Percentiles rank a stretch among this genome's conserved stretches.
Conservation (phyloP, 768 basidiomycete genomes). For the Mycena polygramma region DNA sequence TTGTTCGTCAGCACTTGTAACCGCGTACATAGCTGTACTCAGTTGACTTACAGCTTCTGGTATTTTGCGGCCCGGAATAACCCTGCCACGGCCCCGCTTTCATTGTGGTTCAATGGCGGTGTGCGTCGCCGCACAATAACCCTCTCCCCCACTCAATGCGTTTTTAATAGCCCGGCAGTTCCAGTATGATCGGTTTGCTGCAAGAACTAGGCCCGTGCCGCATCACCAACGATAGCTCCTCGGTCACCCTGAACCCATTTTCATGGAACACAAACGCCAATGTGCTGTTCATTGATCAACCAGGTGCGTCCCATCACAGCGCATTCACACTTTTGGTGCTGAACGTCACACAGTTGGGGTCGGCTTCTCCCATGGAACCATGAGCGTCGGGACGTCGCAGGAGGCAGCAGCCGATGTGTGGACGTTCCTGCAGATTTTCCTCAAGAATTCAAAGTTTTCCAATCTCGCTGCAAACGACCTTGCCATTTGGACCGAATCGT, state of each 20-base stretch:
- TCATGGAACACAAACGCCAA: conserved; percentile 73
- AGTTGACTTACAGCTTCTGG: conserved; percentile 65
- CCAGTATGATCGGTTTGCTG: conserved; percentile 73
- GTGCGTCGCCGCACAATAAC: conserved; percentile 47
- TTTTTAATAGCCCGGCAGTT: conserved; percentile 61
- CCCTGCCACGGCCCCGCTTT: conserved; percentile 71
- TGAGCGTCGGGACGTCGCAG: conserved; percentile 63
- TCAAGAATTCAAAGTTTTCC: conserved; percentile 65
- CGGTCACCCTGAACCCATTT: conserved; percentile 63
- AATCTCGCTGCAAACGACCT: conserved; percentile 60
- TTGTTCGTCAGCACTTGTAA: conserved; percentile 45
- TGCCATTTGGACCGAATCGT: conserved; percentile 77
- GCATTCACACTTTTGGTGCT: too few relatives aligned
- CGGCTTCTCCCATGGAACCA: conserved; percentile 71
- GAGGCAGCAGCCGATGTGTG: conserved; percentile 70
- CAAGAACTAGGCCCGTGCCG: conserved; percentile 85
- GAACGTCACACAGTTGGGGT: conserved; percentile 53
- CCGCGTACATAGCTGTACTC: conserved; percentile 37
- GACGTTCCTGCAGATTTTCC: conserved; percentile 73
- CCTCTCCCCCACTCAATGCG: background rate
- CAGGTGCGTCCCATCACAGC: conserved; percentile 34
- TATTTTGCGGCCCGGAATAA: conserved; percentile 76
- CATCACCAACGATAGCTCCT: conserved; percentile 65
- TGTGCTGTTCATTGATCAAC: conserved; percentile 74
- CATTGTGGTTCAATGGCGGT: conserved; percentile 78